Conservation (phyloP, 257 asterid species). For the Capsicum baccatum region DNA sequence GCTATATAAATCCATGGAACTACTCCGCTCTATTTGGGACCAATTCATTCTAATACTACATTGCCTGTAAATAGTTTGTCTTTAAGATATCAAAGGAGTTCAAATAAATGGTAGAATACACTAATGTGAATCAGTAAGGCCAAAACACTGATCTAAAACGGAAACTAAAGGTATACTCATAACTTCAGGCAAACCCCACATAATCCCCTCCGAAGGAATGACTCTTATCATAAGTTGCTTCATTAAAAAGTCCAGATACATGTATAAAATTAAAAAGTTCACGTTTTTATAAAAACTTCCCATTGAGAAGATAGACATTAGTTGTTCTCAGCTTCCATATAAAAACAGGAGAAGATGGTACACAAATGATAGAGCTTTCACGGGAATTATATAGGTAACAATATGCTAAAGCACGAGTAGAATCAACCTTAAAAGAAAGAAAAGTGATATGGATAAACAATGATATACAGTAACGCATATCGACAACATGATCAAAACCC, state of each 20-base stretch:
- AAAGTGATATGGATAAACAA: background rate
- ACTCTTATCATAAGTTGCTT: conserved; percentile 8
- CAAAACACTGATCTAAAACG: background rate
- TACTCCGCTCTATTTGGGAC: conserved; percentile 14
- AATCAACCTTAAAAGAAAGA: background rate
- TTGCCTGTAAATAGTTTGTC: background rate
- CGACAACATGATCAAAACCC: background rate
- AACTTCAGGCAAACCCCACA: background rate
- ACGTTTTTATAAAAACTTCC: background rate
- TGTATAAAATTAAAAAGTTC: background rate
- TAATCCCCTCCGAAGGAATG: background rate
- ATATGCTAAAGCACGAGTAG: background rate
- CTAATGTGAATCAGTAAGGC: conserved; percentile 6
- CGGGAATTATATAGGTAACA: background rate
- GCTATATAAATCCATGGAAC: background rate
- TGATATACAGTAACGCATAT: background rate
- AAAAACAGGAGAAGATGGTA: background rate
- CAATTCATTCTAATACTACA: background rate
- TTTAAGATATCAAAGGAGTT: background rate
- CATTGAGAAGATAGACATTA: background rate
- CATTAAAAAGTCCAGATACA: background rate
- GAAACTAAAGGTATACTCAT: background rate
- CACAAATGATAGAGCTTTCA: background rate
- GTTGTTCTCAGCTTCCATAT: background rate
- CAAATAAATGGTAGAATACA: background rate